Base-by-base conservation (phyloP, 495 filamentous ascomycete species). In the Talaromyces borbonicus region DNA sequence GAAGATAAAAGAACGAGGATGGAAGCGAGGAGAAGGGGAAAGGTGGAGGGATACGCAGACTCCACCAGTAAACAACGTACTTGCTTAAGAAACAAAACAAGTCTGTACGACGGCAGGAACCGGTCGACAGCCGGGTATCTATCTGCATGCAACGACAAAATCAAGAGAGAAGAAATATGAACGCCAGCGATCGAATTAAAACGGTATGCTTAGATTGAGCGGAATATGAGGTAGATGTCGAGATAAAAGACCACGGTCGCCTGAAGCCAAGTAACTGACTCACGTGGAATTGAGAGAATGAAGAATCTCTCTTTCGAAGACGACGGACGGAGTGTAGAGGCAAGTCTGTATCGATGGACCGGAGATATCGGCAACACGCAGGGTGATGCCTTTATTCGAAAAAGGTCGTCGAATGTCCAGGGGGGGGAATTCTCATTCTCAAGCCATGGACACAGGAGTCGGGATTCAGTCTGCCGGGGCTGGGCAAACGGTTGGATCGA, bases 371-470 rank as follows among this genome's bases (percentile, higher is more conserved):
- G 38, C 20, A 41, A 41, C 38, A 60, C 55, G 58, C 51, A 54
- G 54, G 58, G 56, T 46, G 48, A 52, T 46, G 58, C 51, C 50
- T 53, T 49, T 54, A 47, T 56, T 49, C 50, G 41, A 56, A 57
- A 60, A 60, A 45, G 58, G 53, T 51, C n/a, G n/a, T n/a, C n/a
- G n/a, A n/a, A n/a, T n/a, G n/a, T n/a, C n/a, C n/a, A n/a, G n/a
- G n/a, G n/a, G n/a, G n/a, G n/a, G n/a, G n/a, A n/a, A n/a, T n/a
- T n/a, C n/a, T n/a, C n/a, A n/a, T 50, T 51, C 18, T 58, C 54
- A 46, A 59, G 62, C 60, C 62, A 70, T 70, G 57, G 63, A 67
- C 58, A 60, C 57, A n/a, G n/a, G n/a, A n/a, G n/a, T n/a, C n/a
- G n/a, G n/a, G n/a, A n/a, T n/a, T n/a, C n/a, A n/a, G n/a, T n/a